Base-by-base conservation (phyloP, 2,329 filamentous ascomycete species). In the Diaporthe ilicicola region DNA sequence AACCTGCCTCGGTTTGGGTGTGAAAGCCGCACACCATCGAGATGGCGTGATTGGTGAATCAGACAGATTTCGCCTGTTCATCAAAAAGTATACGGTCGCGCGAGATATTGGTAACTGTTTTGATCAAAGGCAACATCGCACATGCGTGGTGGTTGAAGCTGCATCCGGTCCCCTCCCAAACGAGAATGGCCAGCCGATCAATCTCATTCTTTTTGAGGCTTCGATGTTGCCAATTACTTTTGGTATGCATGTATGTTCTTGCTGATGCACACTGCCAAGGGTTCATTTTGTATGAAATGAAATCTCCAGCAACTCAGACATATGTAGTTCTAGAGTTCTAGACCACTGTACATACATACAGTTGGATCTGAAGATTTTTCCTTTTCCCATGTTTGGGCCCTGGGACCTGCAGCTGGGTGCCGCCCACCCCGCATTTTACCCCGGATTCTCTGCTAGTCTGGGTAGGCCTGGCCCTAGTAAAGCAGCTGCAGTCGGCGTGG, bases 391-490 rank as follows among this genome's bases (percentile, higher is more conserved):
- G n/a, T 32, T 22, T 17, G 42, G 56, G 17, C 7, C 2, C 42
- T 50, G 69, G 54, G 65, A 55, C 65, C 50, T 68, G 65, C 62
- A 67, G 62, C 62, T 29, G 10, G 6, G 62, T 22, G 29, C 51
- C 44, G 13, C 22, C 50, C 39, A 53, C 65, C 65, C 65, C 65
- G 65, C 65, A 46, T 59, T 24, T 67, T 67, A 68, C 65, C 65
- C 65, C 65, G 24, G 65, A 68, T 68, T 68, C 54, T 68, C 27
- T 42, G 27, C 59, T 44, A 37, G 42, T 8, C 13, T 37, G 12
- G 59, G 44, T 50, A 50, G 59, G 12, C 32, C 32, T 8, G 39
- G 34, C 9, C n/a, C 24, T 1, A 37, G 39, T 34, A 67, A 42
- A 44, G 51, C 53, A 29, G 32, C 37, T 56, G 48, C 65, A 48